phyloP scores from a whole-genome alignment of 2,329 filamentous ascomycete species.

The Xylaria sp. region DNA sequence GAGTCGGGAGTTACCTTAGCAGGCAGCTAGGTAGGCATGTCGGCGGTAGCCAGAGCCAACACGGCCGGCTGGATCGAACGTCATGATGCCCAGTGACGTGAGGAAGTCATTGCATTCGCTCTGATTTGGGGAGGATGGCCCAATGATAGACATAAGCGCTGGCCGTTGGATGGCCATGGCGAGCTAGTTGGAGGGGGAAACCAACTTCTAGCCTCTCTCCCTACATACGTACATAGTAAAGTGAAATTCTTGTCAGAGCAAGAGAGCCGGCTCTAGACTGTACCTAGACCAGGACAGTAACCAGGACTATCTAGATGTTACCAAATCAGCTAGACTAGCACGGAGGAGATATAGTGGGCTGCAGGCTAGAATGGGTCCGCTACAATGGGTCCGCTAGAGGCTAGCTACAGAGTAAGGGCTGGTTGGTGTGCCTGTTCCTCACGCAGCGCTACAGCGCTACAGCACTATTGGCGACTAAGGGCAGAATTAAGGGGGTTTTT shows the following conservation, averaged over 20 bases:
- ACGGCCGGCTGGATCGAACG: slow-evolving; percentile 6
- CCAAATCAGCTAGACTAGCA: slow-evolving; percentile 17
- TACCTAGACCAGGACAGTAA: slow-evolving; percentile 14
- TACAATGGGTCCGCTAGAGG: slow-evolving; percentile 28
- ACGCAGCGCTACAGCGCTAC: background rate
- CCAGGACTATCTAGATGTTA: slow-evolving; percentile 1
- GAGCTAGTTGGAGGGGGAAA: slow-evolving; percentile 8
- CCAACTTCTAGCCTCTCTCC: slow-evolving; percentile 6
- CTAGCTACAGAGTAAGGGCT: slow-evolving; percentile 23
- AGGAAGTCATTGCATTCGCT: slow-evolving; percentile 3
- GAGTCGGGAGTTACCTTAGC: background rate
- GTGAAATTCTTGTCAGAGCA: slow-evolving; percentile 4
- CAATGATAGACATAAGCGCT: slow-evolving; percentile 19
- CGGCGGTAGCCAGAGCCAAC: background rate
- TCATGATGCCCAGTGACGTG: slow-evolving; percentile 1
- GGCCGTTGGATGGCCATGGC: slow-evolving; percentile 16
- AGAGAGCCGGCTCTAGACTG: background rate
- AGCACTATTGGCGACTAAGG: slow-evolving; percentile 24
- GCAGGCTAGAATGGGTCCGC: slow-evolving; percentile 18
- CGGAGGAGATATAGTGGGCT: background rate
- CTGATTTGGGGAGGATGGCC: background rate
- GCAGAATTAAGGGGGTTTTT: slow-evolving; percentile 5
- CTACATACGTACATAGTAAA: too few species aligned
- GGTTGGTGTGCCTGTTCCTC: background rate
- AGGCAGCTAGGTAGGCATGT: background rate